phyloP scores from a whole-genome alignment of 2,329 filamentous ascomycete species.

The Venturia effusa region DNA sequence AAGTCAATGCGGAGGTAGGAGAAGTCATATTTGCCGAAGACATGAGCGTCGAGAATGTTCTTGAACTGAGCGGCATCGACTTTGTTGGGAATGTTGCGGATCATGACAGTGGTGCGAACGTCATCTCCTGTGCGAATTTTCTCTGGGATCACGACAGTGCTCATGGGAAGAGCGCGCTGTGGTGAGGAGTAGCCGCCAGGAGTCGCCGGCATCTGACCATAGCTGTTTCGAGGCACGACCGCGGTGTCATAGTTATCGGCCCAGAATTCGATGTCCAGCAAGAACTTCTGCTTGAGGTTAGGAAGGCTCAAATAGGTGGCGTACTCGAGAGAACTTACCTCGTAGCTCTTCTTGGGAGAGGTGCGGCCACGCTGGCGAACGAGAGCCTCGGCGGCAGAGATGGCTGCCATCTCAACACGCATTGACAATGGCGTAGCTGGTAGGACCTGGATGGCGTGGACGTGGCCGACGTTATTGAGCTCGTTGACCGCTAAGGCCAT shows the following conservation, averaged over 20 bases:
- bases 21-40: slow-evolving; percentile 81
- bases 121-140: slow-evolving; percentile 27
- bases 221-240: not conserved
- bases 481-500: not conserved
- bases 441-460: not conserved
- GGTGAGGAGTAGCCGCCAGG: not conserved
- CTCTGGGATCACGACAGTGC: slow-evolving; percentile 1
- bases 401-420: slow-evolving; percentile 6
- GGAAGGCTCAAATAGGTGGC: not conserved
- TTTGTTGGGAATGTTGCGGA: slow-evolving; percentile 90
- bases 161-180: not conserved
- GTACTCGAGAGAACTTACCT: not conserved
- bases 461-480: not conserved
- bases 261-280: not conserved
- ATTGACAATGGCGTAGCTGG: not conserved
- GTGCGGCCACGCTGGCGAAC: not conserved
- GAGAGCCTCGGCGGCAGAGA: not conserved
- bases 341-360: slow-evolving; percentile 2
- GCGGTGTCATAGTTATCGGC: not conserved
- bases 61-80: slow-evolving; percentile 56
- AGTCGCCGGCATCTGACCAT: not conserved
- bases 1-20: slow-evolving; percentile 79
- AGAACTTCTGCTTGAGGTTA: not conserved
- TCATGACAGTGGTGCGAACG: slow-evolving; percentile 61
- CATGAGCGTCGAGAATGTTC: slow-evolving; percentile 65